phyloP scores from a whole-genome alignment of 345 rosid genomes.

The Litchi chinensis region DNA sequence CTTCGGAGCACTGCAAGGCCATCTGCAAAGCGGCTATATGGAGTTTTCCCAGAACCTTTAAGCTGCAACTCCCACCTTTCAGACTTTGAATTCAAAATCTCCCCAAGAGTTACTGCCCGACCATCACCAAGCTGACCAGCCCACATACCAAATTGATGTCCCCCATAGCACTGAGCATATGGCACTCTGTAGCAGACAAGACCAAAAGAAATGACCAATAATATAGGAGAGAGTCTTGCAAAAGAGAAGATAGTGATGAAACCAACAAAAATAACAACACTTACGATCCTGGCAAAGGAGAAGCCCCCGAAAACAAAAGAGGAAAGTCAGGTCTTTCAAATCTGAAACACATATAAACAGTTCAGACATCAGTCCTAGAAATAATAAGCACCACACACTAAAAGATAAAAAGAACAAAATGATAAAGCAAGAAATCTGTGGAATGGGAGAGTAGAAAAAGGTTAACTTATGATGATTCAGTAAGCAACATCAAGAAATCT shows the following conservation, averaged over 20 bases:
- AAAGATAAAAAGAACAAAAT: conserved; percentile 14
- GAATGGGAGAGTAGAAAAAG: not conserved
- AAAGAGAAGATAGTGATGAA: not conserved
- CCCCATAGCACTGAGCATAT: conserved; percentile 95
- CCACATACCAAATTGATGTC: conserved; percentile 98
- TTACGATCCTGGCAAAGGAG: conserved; percentile 75
- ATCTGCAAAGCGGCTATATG: conserved; percentile 97
- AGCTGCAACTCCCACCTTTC: conserved; percentile 99
- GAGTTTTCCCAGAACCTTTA: conserved; percentile 96
- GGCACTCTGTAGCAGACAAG: conserved; percentile 56
- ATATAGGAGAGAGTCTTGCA: not conserved
- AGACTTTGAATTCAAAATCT: conserved; percentile 71
- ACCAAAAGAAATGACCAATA: conserved; percentile 10
- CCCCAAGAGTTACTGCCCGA: conserved; percentile 93
- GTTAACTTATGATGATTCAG: not conserved
- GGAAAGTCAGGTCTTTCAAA: conserved; percentile 90
- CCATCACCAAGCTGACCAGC: conserved; percentile 99
- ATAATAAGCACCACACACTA: not conserved
- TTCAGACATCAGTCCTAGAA: not conserved
- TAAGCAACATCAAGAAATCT: not conserved
- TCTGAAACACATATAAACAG: conserved; percentile 45
- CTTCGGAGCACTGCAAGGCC: conserved; percentile 97
- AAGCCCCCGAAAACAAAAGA: conserved; percentile 70
- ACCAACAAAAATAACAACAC: conserved; percentile 31
- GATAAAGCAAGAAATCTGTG: not conserved